Evolutionary conservation across 768 basidiomycete genomes (phyloP).

Genomic region (Chalciporus chontae): DNA sequence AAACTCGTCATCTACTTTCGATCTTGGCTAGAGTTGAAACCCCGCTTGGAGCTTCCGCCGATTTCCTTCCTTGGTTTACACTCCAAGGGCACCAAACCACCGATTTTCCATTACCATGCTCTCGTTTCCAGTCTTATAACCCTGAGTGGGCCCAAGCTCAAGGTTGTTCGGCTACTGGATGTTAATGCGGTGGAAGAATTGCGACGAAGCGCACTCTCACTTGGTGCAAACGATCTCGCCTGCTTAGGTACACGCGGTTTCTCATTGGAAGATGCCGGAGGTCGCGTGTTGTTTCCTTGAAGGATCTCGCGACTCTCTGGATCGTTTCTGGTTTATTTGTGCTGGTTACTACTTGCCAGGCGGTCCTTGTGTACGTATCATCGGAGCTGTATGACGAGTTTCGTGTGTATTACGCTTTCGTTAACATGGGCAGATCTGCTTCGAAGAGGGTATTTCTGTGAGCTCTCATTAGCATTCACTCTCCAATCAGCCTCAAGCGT

Average conservation of each 20-base stretch:
- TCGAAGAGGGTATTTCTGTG: too few relatives aligned
- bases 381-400: too few relatives aligned
- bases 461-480: too few relatives aligned
- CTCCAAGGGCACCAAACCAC: constrained; percentile 14
- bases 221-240: constrained; percentile 9
- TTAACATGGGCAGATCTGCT: too few relatives aligned
- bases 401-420: too few relatives aligned
- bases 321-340: too few relatives aligned
- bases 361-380: too few relatives aligned
- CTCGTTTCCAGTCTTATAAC: constrained; percentile 24
- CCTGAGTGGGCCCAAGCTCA: constrained; percentile 19
- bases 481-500: too few relatives aligned
- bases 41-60: constrained; percentile 21
- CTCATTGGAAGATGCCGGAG: constrained; percentile 23
- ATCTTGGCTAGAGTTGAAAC: constrained; percentile 22
- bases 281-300: constrained; percentile 15
- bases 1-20: constrained; percentile 25
- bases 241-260: constrained; percentile 11
- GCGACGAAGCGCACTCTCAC: constrained; percentile 3
- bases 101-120: constrained; percentile 12
- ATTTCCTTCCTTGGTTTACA: constrained; percentile 24
- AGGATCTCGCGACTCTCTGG: background rate
- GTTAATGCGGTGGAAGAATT: constrained; percentile 11
- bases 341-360: too few relatives aligned
- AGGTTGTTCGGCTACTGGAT: constrained; percentile 20